These are phyloP conservation scores for Cryphonectria nitschkei DNA, from an alignment of 2,329 filamentous ascomycete species.

Conservation along the genomic window DNA sequence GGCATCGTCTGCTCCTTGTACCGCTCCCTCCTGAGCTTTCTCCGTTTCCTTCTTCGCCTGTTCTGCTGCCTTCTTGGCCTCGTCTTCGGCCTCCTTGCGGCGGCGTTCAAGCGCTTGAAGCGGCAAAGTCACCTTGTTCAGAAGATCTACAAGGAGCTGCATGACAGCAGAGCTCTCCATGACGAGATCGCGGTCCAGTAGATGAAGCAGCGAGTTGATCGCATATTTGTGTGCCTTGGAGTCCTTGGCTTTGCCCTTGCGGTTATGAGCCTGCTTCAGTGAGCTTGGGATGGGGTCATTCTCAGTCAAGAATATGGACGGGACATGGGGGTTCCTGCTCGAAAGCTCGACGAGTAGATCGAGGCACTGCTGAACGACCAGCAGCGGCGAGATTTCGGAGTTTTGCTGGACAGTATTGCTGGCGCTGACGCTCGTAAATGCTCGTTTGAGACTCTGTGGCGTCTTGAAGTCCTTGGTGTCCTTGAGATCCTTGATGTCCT, in stretches of 20 bases:
- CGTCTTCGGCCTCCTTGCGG: slow-evolving; percentile 72
- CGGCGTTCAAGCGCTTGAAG: slow-evolving; percentile 81
- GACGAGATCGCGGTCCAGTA: slow-evolving; percentile 91
- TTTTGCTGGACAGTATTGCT: slow-evolving; percentile 59
- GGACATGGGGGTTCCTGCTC: slow-evolving; percentile 82
- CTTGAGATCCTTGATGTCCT: slow-evolving; percentile 69
- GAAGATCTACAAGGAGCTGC: slow-evolving; percentile 85
- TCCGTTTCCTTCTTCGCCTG: slow-evolving; percentile 39
- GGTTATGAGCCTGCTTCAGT: slow-evolving; percentile 74
- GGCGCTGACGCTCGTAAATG: slow-evolving; percentile 61
- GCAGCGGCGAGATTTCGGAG: slow-evolving; percentile 87
- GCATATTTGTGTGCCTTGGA: slow-evolving; percentile 84
- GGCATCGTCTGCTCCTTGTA: slow-evolving; percentile 32
- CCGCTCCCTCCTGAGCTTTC: slow-evolving; percentile 32
- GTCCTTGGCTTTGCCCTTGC: slow-evolving; percentile 89
- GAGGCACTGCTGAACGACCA: slow-evolving; percentile 95
- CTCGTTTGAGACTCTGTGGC: slow-evolving; percentile 78
- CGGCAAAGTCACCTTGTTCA: slow-evolving; percentile 87
- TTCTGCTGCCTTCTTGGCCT: slow-evolving; percentile 49
- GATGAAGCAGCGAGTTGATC: slow-evolving; percentile 83
- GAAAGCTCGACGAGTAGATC: slow-evolving; percentile 83
- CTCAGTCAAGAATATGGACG: slow-evolving; percentile 91
- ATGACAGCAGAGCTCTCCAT: slow-evolving; percentile 98
- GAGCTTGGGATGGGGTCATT: slow-evolving; percentile 77
- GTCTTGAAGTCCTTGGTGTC: slow-evolving; percentile 66